These are phyloP conservation scores for Closterium sp. DNA, from an alignment of 139 green algal species.

Conservation along the genomic window DNA sequence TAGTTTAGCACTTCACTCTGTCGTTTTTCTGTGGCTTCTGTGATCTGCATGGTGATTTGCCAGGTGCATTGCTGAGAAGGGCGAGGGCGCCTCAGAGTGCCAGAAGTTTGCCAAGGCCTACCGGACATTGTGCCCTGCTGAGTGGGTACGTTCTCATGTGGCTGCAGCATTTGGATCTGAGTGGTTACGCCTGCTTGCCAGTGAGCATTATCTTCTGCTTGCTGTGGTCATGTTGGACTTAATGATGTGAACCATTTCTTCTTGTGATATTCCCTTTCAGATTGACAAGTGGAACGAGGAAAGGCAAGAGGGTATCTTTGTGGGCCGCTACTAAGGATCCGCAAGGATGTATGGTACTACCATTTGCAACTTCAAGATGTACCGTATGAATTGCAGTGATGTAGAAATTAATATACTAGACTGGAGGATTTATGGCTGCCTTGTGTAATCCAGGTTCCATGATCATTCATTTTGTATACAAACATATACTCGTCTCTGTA, in stretches of 20 bases:
- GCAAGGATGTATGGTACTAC: too few species aligned
- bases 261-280: constrained; percentile 20
- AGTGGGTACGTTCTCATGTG: constrained; percentile 66
- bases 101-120: constrained; percentile 74
- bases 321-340: constrained; percentile 58
- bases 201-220: background rate
- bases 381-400: too few species aligned
- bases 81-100: constrained; percentile 71
- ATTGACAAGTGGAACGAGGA: constrained; percentile 67
- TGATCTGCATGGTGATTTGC: background rate
- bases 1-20: background rate
- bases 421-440: too few species aligned
- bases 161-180: too few species aligned
- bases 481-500: too few species aligned
- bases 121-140: constrained; percentile 77
- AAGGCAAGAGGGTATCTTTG: constrained; percentile 62
- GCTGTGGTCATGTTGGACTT: background rate
- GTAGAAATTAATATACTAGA: too few species aligned
- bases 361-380: too few species aligned
- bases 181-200: background rate
- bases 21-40: background rate
- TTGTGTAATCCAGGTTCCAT: too few species aligned
- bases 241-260: background rate
- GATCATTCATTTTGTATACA: too few species aligned
- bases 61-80: constrained; percentile 65